Evolutionary conservation across 1,139 yeast species (phyloP).

Genomic region (Geotrichum klebahnii): DNA sequence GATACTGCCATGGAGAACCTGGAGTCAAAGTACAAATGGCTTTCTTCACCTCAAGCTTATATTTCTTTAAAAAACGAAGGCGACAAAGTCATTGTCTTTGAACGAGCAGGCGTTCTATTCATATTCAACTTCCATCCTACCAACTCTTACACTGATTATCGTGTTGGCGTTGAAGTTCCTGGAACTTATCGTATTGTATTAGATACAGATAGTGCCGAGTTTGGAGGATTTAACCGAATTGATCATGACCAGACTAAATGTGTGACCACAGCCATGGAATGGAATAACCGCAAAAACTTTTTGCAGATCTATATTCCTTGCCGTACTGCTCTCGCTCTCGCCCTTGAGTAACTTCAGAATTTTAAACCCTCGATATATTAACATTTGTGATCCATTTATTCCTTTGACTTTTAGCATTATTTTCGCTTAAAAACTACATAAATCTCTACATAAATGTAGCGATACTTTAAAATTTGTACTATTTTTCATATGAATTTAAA

Average conservation of each 20-base stretch:
- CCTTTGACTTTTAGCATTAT: no score
- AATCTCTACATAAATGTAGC: no score
- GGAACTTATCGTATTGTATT: conserved; percentile 74
- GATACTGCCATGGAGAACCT: conserved; percentile 79
- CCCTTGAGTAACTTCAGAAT: no score
- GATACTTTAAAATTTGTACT: no score
- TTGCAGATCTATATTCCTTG: conserved; percentile 79
- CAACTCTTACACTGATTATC: conserved; percentile 76
- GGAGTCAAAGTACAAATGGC: conserved; percentile 67
- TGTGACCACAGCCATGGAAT: conserved; percentile 63
- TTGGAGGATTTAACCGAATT: conserved; percentile 80
- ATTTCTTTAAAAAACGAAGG: conserved; percentile 81
- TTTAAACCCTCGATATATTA: no score
- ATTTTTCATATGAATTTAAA: no score
- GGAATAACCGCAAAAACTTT: conserved; percentile 78
- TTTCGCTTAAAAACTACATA: no score
- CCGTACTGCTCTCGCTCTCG: conserved; percentile 74
- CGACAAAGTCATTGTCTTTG: conserved; percentile 85
- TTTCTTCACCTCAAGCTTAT: conserved; percentile 75
- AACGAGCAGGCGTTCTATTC: conserved; percentile 78
- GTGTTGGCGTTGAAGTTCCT: conserved; percentile 77
- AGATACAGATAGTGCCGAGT: conserved; percentile 64
- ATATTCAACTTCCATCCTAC: conserved; percentile 87
- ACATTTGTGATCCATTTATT: no score
- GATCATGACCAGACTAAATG: conserved; percentile 48